These are phyloP conservation scores for Fusarium burgessii DNA, from an alignment of 2,329 filamentous ascomycete genomes.

Conservation along the genomic window DNA sequence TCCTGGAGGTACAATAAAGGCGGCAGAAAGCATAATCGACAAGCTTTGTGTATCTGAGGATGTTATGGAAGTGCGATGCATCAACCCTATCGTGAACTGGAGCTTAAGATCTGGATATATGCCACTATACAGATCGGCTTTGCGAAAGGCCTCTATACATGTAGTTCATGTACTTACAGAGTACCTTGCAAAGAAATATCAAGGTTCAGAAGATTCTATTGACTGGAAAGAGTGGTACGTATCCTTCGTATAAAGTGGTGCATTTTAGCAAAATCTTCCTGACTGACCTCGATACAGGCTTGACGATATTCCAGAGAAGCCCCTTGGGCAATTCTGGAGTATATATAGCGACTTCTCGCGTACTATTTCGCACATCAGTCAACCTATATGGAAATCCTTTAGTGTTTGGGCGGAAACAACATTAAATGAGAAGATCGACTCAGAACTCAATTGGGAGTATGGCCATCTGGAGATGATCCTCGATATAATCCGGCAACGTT, in stretches of 20 bases:
- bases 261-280: background rate
- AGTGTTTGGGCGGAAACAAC: background rate
- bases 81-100: conserved; percentile 7
- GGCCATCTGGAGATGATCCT: background rate
- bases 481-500: background rate
- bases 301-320: background rate
- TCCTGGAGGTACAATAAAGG: background rate
- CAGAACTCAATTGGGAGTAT: background rate
- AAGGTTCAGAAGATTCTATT: background rate
- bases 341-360: background rate
- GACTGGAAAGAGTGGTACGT: conserved; percentile 23
- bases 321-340: background rate
- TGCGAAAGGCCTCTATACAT: background rate
- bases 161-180: background rate
- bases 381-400: background rate
- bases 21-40: conserved; percentile 2
- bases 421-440: conserved; percentile 4
- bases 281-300: background rate
- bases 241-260: too few species aligned
- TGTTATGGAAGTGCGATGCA: too few species aligned
- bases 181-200: background rate
- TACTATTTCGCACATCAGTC: background rate
- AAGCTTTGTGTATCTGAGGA: background rate
- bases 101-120: conserved; percentile 1
- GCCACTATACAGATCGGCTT: background rate